Conservation (phyloP, 805 yeast species). For the Teunomyces barrocoloradensis region DNA sequence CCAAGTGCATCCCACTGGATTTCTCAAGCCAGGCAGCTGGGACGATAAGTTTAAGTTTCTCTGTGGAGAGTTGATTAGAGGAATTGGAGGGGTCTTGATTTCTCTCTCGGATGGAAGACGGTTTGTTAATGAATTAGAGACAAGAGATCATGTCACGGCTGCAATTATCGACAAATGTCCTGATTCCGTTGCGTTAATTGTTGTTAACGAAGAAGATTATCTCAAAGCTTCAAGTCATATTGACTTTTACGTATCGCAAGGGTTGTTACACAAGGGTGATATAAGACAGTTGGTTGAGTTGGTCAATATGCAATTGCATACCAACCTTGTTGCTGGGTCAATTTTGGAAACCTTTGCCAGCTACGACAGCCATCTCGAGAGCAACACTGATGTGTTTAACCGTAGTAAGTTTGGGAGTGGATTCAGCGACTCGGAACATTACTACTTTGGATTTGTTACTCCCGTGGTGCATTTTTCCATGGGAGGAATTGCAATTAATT, state of each 20-base stretch:
- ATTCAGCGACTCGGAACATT: constrained; percentile 14
- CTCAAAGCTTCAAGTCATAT: constrained; percentile 46
- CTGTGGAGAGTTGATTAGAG: constrained; percentile 61
- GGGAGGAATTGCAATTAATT: constrained; percentile 27
- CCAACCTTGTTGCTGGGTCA: constrained; percentile 8
- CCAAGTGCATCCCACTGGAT: constrained; percentile 65
- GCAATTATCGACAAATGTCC: constrained; percentile 33
- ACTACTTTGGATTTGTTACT: constrained; percentile 50
- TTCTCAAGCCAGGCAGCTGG: constrained; percentile 42
- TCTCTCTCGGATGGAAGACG: constrained; percentile 45
- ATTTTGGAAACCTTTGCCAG: constrained; percentile 14
- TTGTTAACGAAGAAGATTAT: constrained; percentile 44
- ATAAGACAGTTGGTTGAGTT: constrained; percentile 16
- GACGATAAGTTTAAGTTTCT: constrained; percentile 48
- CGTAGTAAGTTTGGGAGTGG: constrained; percentile 29
- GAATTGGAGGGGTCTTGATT: constrained; percentile 55
- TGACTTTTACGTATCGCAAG: constrained; percentile 44
- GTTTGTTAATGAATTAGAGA: constrained; percentile 52
- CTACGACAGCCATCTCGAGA: constrained; percentile 15
- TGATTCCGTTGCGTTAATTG: constrained; percentile 18
- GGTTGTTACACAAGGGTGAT: constrained; percentile 24
- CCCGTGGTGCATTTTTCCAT: constrained; percentile 36
- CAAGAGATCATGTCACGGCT: constrained; percentile 52
- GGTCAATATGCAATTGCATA: constrained; percentile 12
- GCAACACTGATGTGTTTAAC: constrained; percentile 28